Conservation (phyloP, 2,329 filamentous ascomycete genomes). For the Diaporthe sp. region DNA sequence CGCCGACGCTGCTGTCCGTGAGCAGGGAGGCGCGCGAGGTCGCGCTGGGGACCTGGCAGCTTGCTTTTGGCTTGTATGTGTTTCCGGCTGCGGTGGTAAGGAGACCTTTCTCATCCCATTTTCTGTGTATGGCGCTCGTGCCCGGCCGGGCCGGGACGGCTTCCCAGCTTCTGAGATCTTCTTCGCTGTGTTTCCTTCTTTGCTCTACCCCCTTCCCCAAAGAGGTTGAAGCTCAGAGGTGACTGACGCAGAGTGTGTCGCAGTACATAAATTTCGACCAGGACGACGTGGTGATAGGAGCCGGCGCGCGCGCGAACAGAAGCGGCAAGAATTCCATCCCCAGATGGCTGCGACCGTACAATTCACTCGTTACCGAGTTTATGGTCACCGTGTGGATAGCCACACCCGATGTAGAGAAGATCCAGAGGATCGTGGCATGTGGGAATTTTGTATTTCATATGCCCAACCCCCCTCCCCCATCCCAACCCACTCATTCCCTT, state of each 20-base stretch:
- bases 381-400: background rate
- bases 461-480: background rate
- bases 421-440: slow-evolving; percentile 10
- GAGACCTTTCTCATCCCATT: background rate
- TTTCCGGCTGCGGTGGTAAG: background rate
- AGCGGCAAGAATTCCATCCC: background rate
- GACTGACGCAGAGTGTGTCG: background rate
- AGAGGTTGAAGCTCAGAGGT: background rate
- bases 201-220: background rate
- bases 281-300: slow-evolving; percentile 9
- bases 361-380: fast-evolving
- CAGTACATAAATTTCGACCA: slow-evolving; percentile 29
- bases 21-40: slow-evolving; percentile 7
- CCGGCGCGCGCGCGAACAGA: background rate
- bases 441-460: background rate
- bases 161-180: background rate
- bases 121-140: background rate
- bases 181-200: background rate
- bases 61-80: background rate
- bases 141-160: background rate
- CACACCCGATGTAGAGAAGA: slow-evolving; percentile 4
- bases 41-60: background rate
- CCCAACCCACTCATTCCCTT: no score
- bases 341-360: background rate
- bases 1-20: background rate